phyloP scores from a whole-genome alignment of 169 alveolate species.

The Theileria luwenshuni region DNA sequence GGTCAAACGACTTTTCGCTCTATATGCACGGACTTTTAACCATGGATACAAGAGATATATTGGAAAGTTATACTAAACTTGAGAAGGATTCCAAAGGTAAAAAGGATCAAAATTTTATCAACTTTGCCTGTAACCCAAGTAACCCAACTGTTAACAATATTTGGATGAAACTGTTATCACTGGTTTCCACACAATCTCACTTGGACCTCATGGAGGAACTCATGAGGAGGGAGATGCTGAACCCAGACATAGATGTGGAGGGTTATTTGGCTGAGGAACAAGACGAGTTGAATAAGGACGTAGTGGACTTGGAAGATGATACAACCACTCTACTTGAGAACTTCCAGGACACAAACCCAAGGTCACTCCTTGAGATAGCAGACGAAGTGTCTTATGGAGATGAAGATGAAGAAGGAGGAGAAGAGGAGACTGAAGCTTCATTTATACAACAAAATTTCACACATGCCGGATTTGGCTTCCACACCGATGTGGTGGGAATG shows the following conservation, averaged over 20 bases:
- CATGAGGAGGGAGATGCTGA: constrained; percentile 21
- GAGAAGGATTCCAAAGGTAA: constrained; percentile 21
- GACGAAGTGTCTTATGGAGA: neutral
- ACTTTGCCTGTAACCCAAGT: constrained; percentile 51
- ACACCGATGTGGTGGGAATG: neutral
- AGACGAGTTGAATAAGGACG: constrained; percentile 36
- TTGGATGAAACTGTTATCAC: constrained; percentile 27
- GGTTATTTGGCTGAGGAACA: constrained; percentile 19
- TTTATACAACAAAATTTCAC: neutral
- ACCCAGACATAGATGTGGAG: constrained; percentile 30
- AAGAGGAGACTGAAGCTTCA: neutral
- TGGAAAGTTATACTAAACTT: constrained; percentile 32
- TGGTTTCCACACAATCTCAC: constrained; percentile 57
- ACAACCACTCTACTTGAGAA: constrained; percentile 10
- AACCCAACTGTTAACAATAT: constrained; percentile 37
- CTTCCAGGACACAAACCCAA: constrained; percentile 14
- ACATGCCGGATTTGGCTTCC: neutral
- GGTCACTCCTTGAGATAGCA: constrained; percentile 59
- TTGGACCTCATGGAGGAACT: constrained; percentile 41
- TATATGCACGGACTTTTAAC: constrained; percentile 45
- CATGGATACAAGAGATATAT: constrained; percentile 34
- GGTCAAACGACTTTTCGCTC: constrained; percentile 53
- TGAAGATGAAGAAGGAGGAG: constrained; percentile 1
- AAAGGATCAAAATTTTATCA: constrained; percentile 12
- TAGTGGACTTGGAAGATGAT: constrained; percentile 17